Percentiles rank a stretch among this genome's conserved stretches.
phyloP scores from a whole-genome alignment of 2,329 filamentous ascomycete species.

The Fusarium poae region DNA sequence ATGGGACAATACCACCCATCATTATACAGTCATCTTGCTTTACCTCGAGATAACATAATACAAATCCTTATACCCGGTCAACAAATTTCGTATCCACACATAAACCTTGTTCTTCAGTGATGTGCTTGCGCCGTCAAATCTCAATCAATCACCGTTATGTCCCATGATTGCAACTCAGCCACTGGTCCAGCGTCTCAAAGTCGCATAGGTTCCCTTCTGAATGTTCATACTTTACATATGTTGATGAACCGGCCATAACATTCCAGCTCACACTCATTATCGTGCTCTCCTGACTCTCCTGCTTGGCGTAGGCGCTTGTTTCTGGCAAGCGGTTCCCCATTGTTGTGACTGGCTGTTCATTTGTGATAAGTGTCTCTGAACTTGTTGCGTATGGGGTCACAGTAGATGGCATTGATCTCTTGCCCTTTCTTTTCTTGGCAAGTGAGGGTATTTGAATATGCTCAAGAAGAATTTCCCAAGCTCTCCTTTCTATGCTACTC shows the following conservation, averaged over 20 bases:
- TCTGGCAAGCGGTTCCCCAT: background rate
- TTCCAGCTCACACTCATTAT: slow-evolving; percentile 29
- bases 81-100: background rate
- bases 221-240: background rate
- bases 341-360: background rate
- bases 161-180: slow-evolving; percentile 20
- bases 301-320: background rate
- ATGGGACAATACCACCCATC: slow-evolving; percentile 4
- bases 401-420: background rate
- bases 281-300: slow-evolving; percentile 6
- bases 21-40: background rate
- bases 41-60: slow-evolving; percentile 32
- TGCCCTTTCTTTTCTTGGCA: slow-evolving; percentile 7
- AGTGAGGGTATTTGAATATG: slow-evolving; percentile 26
- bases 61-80: slow-evolving; percentile 11
- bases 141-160: background rate
- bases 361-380: no score
- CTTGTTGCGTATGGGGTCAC: background rate
- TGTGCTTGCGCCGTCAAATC: background rate
- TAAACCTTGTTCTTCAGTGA: background rate
- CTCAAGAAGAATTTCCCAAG: slow-evolving; percentile 48
- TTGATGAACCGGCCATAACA: slow-evolving; percentile 2
- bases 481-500: slow-evolving; percentile 32
- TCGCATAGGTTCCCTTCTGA: background rate
- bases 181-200: slow-evolving; percentile 41